phyloP scores from a whole-genome alignment of 371 early-diverging fungal genomes.

The Capniomyces stellatus region DNA sequence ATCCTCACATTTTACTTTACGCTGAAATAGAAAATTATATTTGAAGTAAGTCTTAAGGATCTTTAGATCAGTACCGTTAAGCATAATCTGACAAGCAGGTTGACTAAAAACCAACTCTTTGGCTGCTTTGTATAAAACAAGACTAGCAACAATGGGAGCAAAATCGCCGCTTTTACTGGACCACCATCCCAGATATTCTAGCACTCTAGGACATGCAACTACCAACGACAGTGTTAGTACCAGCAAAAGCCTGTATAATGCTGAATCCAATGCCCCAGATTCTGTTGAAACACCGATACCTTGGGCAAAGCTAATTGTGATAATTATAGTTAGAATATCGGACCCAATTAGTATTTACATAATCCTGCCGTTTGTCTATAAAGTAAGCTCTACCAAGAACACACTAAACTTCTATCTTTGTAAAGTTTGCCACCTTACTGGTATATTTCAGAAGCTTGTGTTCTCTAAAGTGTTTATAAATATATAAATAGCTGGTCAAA shows the following conservation, averaged over 20 bases:
- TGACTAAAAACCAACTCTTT: background rate
- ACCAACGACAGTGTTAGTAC: background rate
- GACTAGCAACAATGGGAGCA: background rate
- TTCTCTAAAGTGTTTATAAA: background rate
- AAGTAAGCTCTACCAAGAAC: conserved; percentile 12
- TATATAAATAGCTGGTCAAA: conserved; percentile 29
- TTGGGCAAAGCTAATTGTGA: conserved; percentile 12
- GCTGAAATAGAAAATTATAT: no score
- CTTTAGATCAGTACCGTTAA: no score
- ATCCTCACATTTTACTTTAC: no score
- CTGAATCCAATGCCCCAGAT: background rate
- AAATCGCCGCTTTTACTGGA: no score
- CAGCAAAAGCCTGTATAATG: background rate
- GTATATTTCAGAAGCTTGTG: no score
- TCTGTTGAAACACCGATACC: conserved; percentile 21
- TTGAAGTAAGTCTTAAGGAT: no score
- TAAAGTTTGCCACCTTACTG: background rate
- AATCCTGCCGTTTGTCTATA: conserved; percentile 25
- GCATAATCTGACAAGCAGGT: no score
- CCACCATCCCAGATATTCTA: no score
- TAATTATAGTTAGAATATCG: conserved; percentile 15
- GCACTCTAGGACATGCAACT: no score
- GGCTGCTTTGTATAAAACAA: background rate
- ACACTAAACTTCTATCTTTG: background rate
- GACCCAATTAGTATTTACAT: conserved; percentile 24